Evolutionary conservation across 164 flowering plant species (phyloP).

Genomic region (Stephania cephalantha): DNA sequence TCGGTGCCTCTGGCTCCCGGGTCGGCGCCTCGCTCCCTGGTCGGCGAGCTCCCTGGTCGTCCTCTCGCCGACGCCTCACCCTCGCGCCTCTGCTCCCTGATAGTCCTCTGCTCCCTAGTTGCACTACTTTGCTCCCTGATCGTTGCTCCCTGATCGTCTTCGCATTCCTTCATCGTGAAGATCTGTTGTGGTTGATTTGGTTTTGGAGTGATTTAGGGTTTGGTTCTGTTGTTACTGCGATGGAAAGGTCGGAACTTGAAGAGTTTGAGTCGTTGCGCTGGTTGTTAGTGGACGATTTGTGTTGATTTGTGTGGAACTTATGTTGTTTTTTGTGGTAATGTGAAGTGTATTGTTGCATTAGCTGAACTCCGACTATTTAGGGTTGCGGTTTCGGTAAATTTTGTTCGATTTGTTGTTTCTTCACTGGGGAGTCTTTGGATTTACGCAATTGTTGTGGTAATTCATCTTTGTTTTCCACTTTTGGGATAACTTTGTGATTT

Average conservation of each 20-base stretch:
- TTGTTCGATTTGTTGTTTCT: not conserved
- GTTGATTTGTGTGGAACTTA: not conserved
- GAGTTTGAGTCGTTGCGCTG: not conserved
- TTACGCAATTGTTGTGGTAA: not conserved
- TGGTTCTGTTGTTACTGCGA: not conserved
- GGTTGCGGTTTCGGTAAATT: not conserved
- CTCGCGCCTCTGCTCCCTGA: too few relatives aligned
- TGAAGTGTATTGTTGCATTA: not conserved
- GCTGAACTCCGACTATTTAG: not conserved
- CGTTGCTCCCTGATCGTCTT: too few relatives aligned
- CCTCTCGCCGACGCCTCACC: too few relatives aligned
- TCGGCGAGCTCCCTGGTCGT: too few relatives aligned
- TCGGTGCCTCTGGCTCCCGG: too few relatives aligned
- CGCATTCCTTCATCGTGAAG: too few relatives aligned
- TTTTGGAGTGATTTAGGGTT: not conserved
- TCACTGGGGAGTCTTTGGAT: not conserved
- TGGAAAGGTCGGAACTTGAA: not conserved
- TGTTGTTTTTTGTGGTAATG: conserved; percentile 3
- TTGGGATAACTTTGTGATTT: not conserved
- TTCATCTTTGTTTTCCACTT: not conserved
- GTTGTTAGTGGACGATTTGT: not conserved
- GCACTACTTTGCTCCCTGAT: too few relatives aligned
- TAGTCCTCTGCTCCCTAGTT: too few relatives aligned
- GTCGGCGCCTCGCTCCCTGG: too few relatives aligned
- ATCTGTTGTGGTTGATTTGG: not conserved